Percentiles rank a stretch among this genome's conserved stretches.
These are phyloP conservation scores for Monascus purpureus DNA, from an alignment of 495 filamentous ascomycete species.

Conservation along the genomic window DNA sequence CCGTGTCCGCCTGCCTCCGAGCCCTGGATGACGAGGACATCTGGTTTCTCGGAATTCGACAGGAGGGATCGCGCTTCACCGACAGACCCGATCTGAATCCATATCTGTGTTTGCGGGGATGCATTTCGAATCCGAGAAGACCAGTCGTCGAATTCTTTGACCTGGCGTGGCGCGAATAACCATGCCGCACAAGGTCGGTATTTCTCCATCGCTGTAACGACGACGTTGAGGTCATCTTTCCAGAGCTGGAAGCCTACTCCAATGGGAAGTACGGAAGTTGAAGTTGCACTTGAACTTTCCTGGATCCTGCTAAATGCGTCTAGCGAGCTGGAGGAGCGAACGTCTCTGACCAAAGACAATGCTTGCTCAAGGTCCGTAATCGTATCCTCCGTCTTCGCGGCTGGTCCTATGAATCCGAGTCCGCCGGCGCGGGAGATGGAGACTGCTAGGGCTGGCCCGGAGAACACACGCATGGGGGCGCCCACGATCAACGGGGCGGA, in stretches of 20 bases:
- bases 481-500: conserved; percentile 44
- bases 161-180: conserved; percentile 48
- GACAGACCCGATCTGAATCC: conserved; percentile 55
- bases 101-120: conserved; percentile 38
- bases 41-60: conserved; percentile 26
- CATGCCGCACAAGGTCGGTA: conserved; percentile 51
- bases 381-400: conserved; percentile 20
- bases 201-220: conserved; percentile 25
- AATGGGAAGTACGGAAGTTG: conserved; percentile 30
- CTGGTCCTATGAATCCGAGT: conserved; percentile 37
- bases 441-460: conserved; percentile 42
- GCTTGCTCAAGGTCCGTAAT: conserved; percentile 20
- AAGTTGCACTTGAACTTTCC: conserved; percentile 1
- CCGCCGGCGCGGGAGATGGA: conserved; percentile 54
- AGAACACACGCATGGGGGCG: conserved; percentile 63
- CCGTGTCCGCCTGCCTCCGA: conserved; percentile 67
- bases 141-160: conserved; percentile 41
- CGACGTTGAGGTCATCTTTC: conserved; percentile 32
- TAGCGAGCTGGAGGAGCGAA: conserved; percentile 2
- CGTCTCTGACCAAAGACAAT: conserved; percentile 9
- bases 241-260: conserved; percentile 51
- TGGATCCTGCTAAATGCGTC: conserved; percentile 5
- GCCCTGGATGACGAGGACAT: conserved; percentile 62
- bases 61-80: conserved; percentile 35
- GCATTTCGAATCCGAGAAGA: conserved; percentile 30